These are phyloP conservation scores for Hanseniaspora clermontiae DNA, from an alignment of 805 yeast genomes.

Conservation along the genomic window DNA sequence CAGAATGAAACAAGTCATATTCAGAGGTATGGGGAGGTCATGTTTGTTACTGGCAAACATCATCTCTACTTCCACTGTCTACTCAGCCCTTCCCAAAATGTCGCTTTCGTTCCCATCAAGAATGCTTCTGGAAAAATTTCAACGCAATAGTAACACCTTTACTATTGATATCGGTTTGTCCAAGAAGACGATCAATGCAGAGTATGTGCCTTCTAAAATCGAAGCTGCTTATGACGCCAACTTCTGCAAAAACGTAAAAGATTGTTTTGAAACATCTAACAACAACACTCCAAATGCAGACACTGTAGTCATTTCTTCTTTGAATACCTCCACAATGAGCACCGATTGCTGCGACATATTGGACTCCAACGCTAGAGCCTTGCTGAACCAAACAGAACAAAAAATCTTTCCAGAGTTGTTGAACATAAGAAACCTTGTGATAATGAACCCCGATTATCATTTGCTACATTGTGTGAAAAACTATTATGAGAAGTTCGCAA, in stretches of 20 bases:
- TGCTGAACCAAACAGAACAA: neutral
- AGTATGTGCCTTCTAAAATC: neutral
- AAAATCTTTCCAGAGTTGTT: neutral
- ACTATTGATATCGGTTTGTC: neutral
- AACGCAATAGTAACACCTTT: neutral
- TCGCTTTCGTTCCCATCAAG: neutral
- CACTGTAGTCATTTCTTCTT: neutral
- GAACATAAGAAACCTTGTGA: neutral
- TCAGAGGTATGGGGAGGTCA: neutral
- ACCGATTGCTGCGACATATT: neutral
- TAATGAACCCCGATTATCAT: constrained; percentile 2
- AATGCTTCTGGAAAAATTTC: neutral
- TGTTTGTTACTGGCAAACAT: neutral
- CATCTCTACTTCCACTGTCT: neutral
- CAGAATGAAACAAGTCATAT: neutral
- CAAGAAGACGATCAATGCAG: neutral
- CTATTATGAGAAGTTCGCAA: neutral
- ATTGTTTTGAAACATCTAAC: no score
- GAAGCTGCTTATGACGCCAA: neutral
- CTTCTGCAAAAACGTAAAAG: neutral
- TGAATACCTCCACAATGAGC: neutral
- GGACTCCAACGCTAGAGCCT: neutral
- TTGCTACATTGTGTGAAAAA: neutral
- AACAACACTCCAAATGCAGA: neutral
- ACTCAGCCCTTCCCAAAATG: neutral